These are phyloP conservation scores for Hirsutella minnesotensis DNA, from an alignment of 2,329 filamentous ascomycete species.

Conservation along the genomic window DNA sequence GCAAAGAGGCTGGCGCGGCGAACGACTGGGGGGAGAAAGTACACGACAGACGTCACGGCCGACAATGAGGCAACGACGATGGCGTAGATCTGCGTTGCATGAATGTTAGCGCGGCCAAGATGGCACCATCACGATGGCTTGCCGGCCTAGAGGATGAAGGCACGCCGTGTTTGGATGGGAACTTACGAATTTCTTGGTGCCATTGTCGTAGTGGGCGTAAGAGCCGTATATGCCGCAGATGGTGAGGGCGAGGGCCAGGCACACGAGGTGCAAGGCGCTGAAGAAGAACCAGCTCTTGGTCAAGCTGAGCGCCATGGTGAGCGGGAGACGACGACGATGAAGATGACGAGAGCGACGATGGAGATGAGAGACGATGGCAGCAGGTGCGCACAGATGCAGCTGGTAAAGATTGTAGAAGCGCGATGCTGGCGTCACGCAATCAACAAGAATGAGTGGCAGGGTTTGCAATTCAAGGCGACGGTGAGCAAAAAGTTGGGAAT, in stretches of 20 bases:
- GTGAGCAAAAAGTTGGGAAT: no score
- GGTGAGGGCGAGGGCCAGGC: slow-evolving; percentile 64
- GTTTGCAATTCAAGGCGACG: no score
- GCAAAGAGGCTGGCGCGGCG: slow-evolving; percentile 33
- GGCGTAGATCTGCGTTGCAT: slow-evolving; percentile 48
- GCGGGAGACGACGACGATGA: slow-evolving; percentile 1
- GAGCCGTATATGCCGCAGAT: slow-evolving; percentile 69
- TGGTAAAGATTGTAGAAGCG: no score
- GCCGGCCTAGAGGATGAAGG: not conserved
- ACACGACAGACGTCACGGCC: slow-evolving; percentile 51
- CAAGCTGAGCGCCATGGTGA: slow-evolving; percentile 8
- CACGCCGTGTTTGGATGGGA: not conserved
- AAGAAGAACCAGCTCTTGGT: slow-evolving; percentile 41
- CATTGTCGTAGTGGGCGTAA: slow-evolving; percentile 46
- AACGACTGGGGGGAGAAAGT: slow-evolving; percentile 50
- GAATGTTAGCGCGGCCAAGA: not conserved
- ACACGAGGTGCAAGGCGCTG: slow-evolving; percentile 55
- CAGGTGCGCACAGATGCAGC: no score
- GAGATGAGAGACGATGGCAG: no score
- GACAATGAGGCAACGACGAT: slow-evolving; percentile 56
- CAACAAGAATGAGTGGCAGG: no score
- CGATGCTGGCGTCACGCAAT: no score
- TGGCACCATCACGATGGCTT: not conserved
- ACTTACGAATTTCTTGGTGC: slow-evolving; percentile 58
- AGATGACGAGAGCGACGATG: no score